phyloP scores from a whole-genome alignment of 148 eudicot genomes.

The Arctostaphylos glauca region DNA sequence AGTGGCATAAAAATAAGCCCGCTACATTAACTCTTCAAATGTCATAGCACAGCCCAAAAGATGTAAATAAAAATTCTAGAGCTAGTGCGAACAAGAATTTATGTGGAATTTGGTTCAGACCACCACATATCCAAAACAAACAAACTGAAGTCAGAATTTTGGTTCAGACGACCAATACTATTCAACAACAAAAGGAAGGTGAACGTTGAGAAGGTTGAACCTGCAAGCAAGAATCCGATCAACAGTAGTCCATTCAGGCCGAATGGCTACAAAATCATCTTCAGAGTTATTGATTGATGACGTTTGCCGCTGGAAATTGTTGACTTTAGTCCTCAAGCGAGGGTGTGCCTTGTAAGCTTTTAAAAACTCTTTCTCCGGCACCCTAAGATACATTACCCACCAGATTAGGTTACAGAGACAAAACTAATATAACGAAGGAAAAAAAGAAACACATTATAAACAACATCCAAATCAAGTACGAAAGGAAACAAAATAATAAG shows the following conservation, averaged over 20 bases:
- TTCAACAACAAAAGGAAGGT: neutral
- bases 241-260: slow-evolving; percentile 96
- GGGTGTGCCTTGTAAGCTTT: slow-evolving; percentile 88
- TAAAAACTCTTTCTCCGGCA: slow-evolving; percentile 78
- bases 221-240: slow-evolving; percentile 96
- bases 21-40: neutral
- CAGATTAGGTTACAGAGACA: slow-evolving; percentile 13
- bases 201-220: slow-evolving; percentile 32
- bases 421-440: neutral
- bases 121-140: neutral
- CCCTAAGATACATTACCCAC: slow-evolving; percentile 45
- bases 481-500: neutral
- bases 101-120: neutral
- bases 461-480: neutral
- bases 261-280: slow-evolving; percentile 79
- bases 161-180: neutral
- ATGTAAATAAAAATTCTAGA: neutral
- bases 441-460: slow-evolving; percentile 2
- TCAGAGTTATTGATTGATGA: slow-evolving; percentile 55
- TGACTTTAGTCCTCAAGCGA: slow-evolving; percentile 83
- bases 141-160: neutral
- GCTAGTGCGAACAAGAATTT: neutral
- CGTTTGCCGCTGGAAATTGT: slow-evolving; percentile 75
- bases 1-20: neutral
- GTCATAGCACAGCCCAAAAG: neutral